These are phyloP conservation scores for Rubia occidens DNA, from an alignment of 305 asterid species.

Conservation along the genomic window DNA sequence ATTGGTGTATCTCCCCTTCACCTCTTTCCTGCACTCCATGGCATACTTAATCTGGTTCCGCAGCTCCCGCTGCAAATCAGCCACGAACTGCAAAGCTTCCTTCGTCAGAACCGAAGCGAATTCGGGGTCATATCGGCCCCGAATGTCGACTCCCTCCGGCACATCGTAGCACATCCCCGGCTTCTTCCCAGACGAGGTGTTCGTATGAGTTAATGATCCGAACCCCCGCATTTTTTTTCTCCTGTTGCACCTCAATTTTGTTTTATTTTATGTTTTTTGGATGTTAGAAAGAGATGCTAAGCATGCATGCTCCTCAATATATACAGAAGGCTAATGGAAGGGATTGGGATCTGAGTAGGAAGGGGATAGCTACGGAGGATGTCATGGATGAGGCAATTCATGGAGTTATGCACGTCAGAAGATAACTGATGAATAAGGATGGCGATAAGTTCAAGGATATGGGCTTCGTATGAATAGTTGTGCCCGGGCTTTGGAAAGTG, in stretches of 20 bases:
- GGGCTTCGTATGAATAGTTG: neutral
- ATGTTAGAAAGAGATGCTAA: neutral
- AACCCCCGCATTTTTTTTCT: slow-evolving; percentile 43
- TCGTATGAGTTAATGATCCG: slow-evolving; percentile 28
- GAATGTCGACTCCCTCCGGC: slow-evolving; percentile 68
- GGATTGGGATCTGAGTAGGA: neutral
- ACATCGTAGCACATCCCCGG: slow-evolving; percentile 44
- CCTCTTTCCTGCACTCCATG: slow-evolving; percentile 65
- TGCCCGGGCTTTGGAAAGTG: neutral
- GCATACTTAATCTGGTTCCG: slow-evolving; percentile 57
- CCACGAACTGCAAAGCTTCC: slow-evolving; percentile 71
- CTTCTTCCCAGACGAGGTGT: slow-evolving; percentile 15
- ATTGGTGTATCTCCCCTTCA: slow-evolving; percentile 43
- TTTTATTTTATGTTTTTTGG: no score
- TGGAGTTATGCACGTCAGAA: neutral
- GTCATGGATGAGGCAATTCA: neutral
- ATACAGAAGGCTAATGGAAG: neutral
- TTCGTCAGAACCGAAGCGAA: slow-evolving; percentile 42
- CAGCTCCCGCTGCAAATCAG: slow-evolving; percentile 60
- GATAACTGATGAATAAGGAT: neutral
- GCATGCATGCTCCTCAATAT: neutral
- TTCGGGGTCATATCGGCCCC: slow-evolving; percentile 68
- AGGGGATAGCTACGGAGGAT: neutral
- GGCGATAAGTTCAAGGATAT: neutral
- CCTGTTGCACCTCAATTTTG: no score